Conservation (phyloP, 208 protist species). For the Herpetomonas samuelpessoai region DNA sequence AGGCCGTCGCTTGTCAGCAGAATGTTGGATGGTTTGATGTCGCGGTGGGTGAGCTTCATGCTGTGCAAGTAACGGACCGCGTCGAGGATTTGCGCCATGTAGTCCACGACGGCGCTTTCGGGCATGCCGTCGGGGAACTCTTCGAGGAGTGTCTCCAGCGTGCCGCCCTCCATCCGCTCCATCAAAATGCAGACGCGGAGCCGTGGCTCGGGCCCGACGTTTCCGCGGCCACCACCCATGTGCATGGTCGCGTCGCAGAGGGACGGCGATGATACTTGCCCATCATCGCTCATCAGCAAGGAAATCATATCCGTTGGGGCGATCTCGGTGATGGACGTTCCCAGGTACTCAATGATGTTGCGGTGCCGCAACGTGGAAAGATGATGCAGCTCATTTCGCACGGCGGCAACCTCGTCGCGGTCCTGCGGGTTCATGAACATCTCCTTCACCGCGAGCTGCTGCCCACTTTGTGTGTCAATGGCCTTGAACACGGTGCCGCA, state of each 20-base stretch:
- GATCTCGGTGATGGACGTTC: constrained; percentile 19
- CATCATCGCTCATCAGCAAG: no score
- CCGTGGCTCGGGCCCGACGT: no score
- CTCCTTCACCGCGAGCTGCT: constrained; percentile 39
- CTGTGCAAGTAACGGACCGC: constrained; percentile 38
- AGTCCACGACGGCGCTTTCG: constrained; percentile 20
- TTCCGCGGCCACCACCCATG: no score
- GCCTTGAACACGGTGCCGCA: constrained; percentile 28
- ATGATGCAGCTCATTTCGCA: constrained; percentile 32
- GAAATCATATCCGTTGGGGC: not conserved
- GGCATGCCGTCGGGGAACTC: constrained; percentile 26
- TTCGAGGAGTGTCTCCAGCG: constrained; percentile 16
- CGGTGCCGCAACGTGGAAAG: constrained; percentile 25
- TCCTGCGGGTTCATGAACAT: constrained; percentile 21
- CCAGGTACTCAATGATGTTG: constrained; percentile 37
- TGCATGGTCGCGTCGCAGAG: no score
- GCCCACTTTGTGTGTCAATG: constrained; percentile 21
- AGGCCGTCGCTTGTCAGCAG: constrained; percentile 45
- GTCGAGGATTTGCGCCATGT: constrained; percentile 26
- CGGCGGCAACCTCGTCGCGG: constrained; percentile 14
- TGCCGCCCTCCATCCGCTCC: constrained; percentile 32
- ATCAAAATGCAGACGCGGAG: constrained; percentile 30
- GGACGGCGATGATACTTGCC: no score
- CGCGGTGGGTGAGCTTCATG: constrained; percentile 55
- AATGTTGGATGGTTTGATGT: constrained; percentile 84